Base-by-base conservation (phyloP, 805 yeast genomes). In the Hanseniaspora nectarophila region DNA sequence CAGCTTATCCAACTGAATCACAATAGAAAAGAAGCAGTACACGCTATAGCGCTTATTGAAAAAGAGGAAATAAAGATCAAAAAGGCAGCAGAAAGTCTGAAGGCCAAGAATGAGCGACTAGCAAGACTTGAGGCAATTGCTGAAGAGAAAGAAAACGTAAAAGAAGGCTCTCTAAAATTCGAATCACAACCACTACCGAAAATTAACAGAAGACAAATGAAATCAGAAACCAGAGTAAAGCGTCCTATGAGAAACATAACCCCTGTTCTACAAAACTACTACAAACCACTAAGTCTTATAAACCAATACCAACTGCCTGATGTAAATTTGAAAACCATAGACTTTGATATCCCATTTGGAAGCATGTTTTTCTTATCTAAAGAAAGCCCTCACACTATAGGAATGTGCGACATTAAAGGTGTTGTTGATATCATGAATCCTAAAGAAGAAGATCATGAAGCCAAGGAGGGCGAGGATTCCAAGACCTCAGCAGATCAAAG, bases 271-370 rank as follows among this genome's bases (percentile, higher is more conserved):
- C 87, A 81, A 60, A 81, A 78, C 53, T 81, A 71, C 58, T 82
- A 79, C 58, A 71, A 72, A 29, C 72, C 82, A 1, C 86, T 87
- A 2, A 71, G 77, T 40, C 63, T 67, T 38, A 80, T 83, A 28
- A 63, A 70, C 34, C 63, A 70, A 15, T 67, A 81, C 42, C 51
- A 56, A 15, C 79, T 80, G 1, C 85, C 81, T 59, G 70, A 70
- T 4, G 77, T 73, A 42, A 56, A 75, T 2, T 69, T 84, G 21
- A 73, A 77, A 1, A 71, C 78, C 32, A 61, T 83, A 54, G 88
- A 80, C 56, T 82, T 83, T 61, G 87, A 82, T 60, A 69, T 74
- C 23, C 90, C 90, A 13, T 83, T 80, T 64, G 89, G 88, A 2
- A 78, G 79, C 1, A 59, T 86, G 64, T 89, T 87, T 1, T 76